Conservation (phyloP, 768 basidiomycete genomes). For the Panellus pusillus region DNA sequence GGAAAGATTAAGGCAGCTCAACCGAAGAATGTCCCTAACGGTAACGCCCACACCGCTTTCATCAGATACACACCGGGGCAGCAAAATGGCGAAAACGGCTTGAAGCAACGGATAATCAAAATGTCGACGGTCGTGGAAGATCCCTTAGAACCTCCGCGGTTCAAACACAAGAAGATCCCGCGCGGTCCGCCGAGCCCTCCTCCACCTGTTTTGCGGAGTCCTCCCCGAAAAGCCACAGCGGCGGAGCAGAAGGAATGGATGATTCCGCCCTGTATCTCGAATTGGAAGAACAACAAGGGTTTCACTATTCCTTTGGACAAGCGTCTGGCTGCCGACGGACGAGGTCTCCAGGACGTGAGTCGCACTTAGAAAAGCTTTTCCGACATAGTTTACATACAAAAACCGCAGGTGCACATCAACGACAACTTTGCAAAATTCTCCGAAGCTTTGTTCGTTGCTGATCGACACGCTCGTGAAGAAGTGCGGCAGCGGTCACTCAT, state of each 20-base stretch:
- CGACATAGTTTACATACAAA: too few relatives aligned
- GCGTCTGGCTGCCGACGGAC: constrained; percentile 95
- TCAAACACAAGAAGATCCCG: constrained; percentile 99
- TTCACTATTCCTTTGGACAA: constrained; percentile 99
- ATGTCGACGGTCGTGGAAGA: constrained; percentile 99
- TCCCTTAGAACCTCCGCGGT: constrained; percentile 93
- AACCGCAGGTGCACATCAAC: constrained; percentile 86
- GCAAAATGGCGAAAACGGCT: constrained; percentile 62
- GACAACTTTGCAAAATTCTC: constrained; percentile 99
- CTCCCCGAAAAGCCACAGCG: constrained; percentile 92
- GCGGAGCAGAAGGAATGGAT: constrained; percentile 99
- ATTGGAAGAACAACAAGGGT: constrained; percentile 99
- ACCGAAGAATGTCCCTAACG: constrained; percentile 90
- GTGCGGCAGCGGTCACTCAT: constrained; percentile 94
- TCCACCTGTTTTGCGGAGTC: constrained; percentile 91
- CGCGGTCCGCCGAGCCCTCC: constrained; percentile 95
- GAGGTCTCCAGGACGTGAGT: constrained; percentile 94
- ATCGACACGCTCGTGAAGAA: constrained; percentile 97
- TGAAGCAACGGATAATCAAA: constrained; percentile 97
- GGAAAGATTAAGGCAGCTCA: constrained; percentile 99
- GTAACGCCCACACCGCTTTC: constrained; percentile 81
- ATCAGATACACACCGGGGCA: constrained; percentile 97
- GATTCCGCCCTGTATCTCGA: constrained; percentile 99
- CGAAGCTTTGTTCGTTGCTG: constrained; percentile 92
- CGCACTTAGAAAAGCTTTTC: too few relatives aligned